A percentile compares a stretch with the other conserved stretches of the same genome.
These are phyloP conservation scores for Geotrichum klebahnii DNA, from an alignment of 1,139 yeast genomes.

Conservation along the genomic window DNA sequence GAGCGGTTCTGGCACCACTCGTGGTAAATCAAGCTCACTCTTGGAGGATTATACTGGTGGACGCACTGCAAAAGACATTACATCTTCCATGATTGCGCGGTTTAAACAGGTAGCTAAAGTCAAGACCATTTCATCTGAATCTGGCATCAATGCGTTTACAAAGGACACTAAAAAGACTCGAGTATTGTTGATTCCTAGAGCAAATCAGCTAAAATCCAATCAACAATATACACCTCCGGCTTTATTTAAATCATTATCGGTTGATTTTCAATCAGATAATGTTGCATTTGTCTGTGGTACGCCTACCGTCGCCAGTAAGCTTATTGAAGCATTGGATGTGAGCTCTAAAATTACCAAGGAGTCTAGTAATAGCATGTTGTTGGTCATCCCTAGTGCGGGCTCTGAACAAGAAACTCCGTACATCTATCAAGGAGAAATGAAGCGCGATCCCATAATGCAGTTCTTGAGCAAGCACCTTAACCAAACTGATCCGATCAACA, in stretches of 20 bases:
- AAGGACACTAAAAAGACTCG: constrained; percentile 25
- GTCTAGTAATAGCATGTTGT: constrained; percentile 25
- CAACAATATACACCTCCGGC: constrained; percentile 48
- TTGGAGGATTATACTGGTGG: constrained; percentile 68
- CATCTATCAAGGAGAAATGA: constrained; percentile 32
- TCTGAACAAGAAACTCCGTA: constrained; percentile 27
- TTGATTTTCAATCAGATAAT: constrained; percentile 53
- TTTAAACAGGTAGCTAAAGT: constrained; percentile 6
- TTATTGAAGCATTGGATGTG: not conserved
- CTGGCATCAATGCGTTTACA: constrained; percentile 17
- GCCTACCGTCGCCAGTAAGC: constrained; percentile 24
- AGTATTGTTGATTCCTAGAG: constrained; percentile 33
- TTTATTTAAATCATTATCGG: constrained; percentile 64
- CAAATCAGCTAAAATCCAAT: constrained; percentile 26
- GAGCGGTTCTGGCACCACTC: constrained; percentile 24
- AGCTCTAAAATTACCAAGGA: not conserved
- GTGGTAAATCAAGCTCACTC: constrained; percentile 39
- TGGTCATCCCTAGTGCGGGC: no score
- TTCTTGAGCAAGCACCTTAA: constrained; percentile 33
- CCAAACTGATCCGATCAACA: constrained; percentile 21
- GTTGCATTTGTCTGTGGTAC: constrained; percentile 45
- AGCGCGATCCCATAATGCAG: constrained; percentile 33
- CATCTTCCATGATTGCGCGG: constrained; percentile 39
- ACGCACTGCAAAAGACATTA: constrained; percentile 56
- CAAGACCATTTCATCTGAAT: constrained; percentile 16